phyloP scores from a whole-genome alignment of 768 basidiomycete genomes.

The Macrolepiota dolichaula region DNA sequence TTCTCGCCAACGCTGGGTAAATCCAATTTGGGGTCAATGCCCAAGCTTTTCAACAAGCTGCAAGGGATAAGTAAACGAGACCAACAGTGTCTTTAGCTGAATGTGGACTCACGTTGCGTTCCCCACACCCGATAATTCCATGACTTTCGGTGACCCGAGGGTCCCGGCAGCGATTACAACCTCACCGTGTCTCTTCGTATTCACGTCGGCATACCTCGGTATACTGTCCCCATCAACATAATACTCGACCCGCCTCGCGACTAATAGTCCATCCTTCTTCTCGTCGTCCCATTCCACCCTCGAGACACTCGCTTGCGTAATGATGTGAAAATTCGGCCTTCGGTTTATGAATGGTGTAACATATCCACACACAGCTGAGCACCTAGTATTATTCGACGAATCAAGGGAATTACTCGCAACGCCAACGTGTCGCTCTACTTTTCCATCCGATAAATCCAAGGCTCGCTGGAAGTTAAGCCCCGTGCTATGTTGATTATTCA shows the following conservation, averaged over 20 bases:
- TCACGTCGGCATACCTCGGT: slow-evolving; percentile 21
- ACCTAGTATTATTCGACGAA: slow-evolving; percentile 28
- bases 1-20: slow-evolving; percentile 49
- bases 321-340: slow-evolving; percentile 49
- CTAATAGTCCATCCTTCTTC: slow-evolving; percentile 25
- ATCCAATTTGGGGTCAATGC: slow-evolving; percentile 36
- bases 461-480: slow-evolving; percentile 21
- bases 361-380: slow-evolving; percentile 29
- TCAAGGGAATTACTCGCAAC: slow-evolving; percentile 27
- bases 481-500: not conserved
- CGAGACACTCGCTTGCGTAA: slow-evolving; percentile 54
- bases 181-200: slow-evolving; percentile 40
- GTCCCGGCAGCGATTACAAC: slow-evolving; percentile 49
- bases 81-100: not conserved
- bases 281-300: slow-evolving; percentile 40
- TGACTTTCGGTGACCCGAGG: slow-evolving; percentile 31
- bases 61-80: not conserved
- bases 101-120: slow-evolving; percentile 24
- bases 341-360: slow-evolving; percentile 22
- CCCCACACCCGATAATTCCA: slow-evolving; percentile 31
- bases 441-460: slow-evolving; percentile 23
- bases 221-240: slow-evolving; percentile 20
- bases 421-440: slow-evolving; percentile 23
- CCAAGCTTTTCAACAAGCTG: slow-evolving; percentile 41
- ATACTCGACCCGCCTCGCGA: slow-evolving; percentile 46